Evolutionary conservation across 441 rosid species (phyloP).

Genomic region (Adansonia gregorii): DNA sequence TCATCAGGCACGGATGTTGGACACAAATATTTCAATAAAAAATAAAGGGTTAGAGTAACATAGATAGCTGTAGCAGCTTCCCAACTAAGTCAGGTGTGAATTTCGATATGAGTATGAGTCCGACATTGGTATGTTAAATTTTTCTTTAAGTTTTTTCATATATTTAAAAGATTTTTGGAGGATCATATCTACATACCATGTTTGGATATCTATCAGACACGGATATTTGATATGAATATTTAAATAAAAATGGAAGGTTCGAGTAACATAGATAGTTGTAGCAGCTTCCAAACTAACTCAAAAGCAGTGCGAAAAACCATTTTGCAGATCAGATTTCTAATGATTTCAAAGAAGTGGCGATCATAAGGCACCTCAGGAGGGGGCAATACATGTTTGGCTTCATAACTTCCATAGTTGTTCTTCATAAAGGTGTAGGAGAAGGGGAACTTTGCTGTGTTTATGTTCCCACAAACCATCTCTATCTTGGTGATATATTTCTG

Average conservation of each 20-base stretch:
- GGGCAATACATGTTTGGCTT: conserved; percentile 49
- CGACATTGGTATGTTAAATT: no score
- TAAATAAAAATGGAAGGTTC: no score
- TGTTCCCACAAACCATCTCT: conserved; percentile 46
- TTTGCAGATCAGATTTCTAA: conserved; percentile 44
- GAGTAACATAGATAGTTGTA: conserved; percentile 18
- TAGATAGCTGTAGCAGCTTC: conserved; percentile 40
- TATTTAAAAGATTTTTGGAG: no score
- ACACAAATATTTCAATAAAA: no score
- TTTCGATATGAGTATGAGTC: no score
- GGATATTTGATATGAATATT: no score
- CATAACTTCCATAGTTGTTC: conserved; percentile 44
- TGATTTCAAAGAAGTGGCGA: conserved; percentile 50
- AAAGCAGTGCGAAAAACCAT: neutral
- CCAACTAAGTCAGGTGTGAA: conserved; percentile 34
- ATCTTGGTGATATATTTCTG: conserved; percentile 44
- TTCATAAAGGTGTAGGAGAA: conserved; percentile 40
- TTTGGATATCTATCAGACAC: no score
- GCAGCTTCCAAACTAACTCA: neutral
- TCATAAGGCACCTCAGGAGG: conserved; percentile 42
- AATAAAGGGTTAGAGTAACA: no score
- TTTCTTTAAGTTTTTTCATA: no score
- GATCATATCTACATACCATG: no score
- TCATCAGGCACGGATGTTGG: no score
- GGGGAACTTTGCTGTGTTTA: conserved; percentile 47